Base-by-base conservation (phyloP, 495 filamentous ascomycete genomes). In the Symbiotaphrina buchneri region DNA sequence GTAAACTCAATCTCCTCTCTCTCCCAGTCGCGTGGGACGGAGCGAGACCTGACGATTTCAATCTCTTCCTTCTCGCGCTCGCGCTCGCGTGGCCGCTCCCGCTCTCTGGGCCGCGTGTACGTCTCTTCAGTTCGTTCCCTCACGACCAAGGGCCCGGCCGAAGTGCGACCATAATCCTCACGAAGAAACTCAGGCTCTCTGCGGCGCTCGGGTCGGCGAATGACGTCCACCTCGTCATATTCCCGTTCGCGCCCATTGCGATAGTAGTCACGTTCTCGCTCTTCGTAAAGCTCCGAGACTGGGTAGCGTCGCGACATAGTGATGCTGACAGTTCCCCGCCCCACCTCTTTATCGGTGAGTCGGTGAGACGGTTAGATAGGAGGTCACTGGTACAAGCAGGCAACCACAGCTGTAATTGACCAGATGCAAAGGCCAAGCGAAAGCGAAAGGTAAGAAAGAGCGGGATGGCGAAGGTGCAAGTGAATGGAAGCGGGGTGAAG, bases 161-260 rank as follows among this genome's bases (percentile, higher is more conserved):
- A 42, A n/a, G 42, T 42, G 34, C 44, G 42, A 20, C 53, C 54
- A 36, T 63, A 64, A 36, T 65, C 64, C 7, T 65, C 61, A 30
- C 55, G 52, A 10, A 68, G 41, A 39, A 68, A 68, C 7, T 64
- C 62, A 20, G 59, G 61, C n/a, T 50, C 43, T 17, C 45, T 40
- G 10, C 48, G 50, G 15, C 46, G 47, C 28, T 30, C 10, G 8
- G 14, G 28, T 16, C 28, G 28, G 10, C 28, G 28, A 14, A 30
- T 30, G 28, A 30, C 28, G 3, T 30, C 28, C 8, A 30, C 28
- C 8, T 30, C 28, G 8, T 30, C 28, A 18, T 30, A 30, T 8
- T 30, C 28, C 14, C 28, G 28, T 10, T 30, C 28, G 8, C 28
- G 28, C n/a, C n/a, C n/a, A n/a, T n/a, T 18, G 41, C 46, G 38